A percentile compares a stretch with the other conserved stretches of the same genome.
Evolutionary conservation across 805 yeast species (phyloP).

Genomic region (Ogataea dorogensis): DNA sequence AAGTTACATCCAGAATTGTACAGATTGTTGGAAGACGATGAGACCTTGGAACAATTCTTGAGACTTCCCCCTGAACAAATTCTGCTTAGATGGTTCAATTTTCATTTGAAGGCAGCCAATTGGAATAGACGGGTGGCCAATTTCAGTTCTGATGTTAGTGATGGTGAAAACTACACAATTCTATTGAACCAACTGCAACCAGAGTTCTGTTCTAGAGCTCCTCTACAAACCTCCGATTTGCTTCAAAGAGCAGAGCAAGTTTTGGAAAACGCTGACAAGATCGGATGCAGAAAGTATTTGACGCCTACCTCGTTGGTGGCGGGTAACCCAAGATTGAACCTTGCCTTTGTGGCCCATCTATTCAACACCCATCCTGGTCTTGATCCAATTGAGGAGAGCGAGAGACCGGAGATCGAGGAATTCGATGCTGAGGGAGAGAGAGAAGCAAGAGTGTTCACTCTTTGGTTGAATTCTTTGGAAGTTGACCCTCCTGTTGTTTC

Average conservation of each 20-base stretch:
- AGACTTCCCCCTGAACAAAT: slow-evolving; percentile 98
- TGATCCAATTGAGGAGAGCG: slow-evolving; percentile 90
- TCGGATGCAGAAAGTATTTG: slow-evolving; percentile 90
- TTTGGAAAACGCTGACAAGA: slow-evolving; percentile 80
- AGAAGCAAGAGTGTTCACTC: slow-evolving; percentile 96
- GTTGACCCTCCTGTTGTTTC: slow-evolving; percentile 93
- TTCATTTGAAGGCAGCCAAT: slow-evolving; percentile 88
- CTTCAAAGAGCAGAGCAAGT: slow-evolving; percentile 84
- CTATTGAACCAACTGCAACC: slow-evolving; percentile 87
- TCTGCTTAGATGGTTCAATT: slow-evolving; percentile 94
- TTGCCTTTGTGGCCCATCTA: slow-evolving; percentile 95
- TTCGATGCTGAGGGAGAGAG: slow-evolving; percentile 99
- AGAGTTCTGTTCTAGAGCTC: slow-evolving; percentile 73
- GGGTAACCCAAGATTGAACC: slow-evolving; percentile 93
- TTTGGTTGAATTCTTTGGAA: slow-evolving; percentile 95
- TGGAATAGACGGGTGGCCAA: slow-evolving; percentile 84
- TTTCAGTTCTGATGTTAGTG: slow-evolving; percentile 83
- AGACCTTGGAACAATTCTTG: slow-evolving; percentile 93
- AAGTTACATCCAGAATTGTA: slow-evolving; percentile 95
- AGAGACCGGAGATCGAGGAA: slow-evolving; percentile 92
- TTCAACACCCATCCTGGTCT: slow-evolving; percentile 97
- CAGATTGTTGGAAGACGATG: slow-evolving; percentile 92
- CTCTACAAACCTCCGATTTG: slow-evolving; percentile 75
- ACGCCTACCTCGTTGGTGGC: slow-evolving; percentile 91
- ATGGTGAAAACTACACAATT: slow-evolving; percentile 93